phyloP scores from a whole-genome alignment of 768 basidiomycete genomes.

The Trametes elegans region DNA sequence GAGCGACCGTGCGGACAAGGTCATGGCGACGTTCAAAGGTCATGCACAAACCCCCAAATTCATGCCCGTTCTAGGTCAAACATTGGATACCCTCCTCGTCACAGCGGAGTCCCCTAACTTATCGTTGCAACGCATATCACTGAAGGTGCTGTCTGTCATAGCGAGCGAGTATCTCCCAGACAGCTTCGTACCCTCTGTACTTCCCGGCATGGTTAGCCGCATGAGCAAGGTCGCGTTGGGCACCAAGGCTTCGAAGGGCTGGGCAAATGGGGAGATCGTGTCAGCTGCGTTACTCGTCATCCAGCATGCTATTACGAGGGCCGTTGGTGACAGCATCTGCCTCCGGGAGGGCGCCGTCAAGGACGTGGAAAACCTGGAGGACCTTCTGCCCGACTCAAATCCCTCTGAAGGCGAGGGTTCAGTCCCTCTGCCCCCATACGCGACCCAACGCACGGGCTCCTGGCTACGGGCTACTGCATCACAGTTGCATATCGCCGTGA shows the following conservation, averaged over 20 bases:
- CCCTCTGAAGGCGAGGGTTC: neutral
- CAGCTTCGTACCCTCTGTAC: conserved; percentile 61
- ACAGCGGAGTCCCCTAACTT: conserved; percentile 54
- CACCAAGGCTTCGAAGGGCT: conserved; percentile 50
- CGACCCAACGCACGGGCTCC: conserved; percentile 59
- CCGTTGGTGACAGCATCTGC: conserved; percentile 70
- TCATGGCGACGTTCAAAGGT: conserved; percentile 39
- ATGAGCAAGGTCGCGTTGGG: conserved; percentile 73
- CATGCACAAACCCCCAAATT: conserved; percentile 49
- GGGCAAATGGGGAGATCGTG: conserved; percentile 72
- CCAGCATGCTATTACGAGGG: conserved; percentile 48
- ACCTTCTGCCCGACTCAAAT: conserved; percentile 43
- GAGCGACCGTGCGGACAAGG: conserved; percentile 19
- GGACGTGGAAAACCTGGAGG: conserved; percentile 58
- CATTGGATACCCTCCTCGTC: conserved; percentile 68
- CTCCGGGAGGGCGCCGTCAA: conserved; percentile 56
- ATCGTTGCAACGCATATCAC: conserved; percentile 61
- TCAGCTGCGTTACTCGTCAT: conserved; percentile 57
- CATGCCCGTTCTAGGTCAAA: conserved; percentile 80
- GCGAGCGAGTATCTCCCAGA: conserved; percentile 47
- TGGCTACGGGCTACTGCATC: conserved; percentile 84
- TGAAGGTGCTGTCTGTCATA: conserved; percentile 55
- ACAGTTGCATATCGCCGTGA: conserved; percentile 82
- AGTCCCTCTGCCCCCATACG: conserved; percentile 31
- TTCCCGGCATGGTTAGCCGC: conserved; percentile 81